These are phyloP conservation scores for Naganishia antarctica DNA, from an alignment of 768 basidiomycete species.

Conservation along the genomic window DNA sequence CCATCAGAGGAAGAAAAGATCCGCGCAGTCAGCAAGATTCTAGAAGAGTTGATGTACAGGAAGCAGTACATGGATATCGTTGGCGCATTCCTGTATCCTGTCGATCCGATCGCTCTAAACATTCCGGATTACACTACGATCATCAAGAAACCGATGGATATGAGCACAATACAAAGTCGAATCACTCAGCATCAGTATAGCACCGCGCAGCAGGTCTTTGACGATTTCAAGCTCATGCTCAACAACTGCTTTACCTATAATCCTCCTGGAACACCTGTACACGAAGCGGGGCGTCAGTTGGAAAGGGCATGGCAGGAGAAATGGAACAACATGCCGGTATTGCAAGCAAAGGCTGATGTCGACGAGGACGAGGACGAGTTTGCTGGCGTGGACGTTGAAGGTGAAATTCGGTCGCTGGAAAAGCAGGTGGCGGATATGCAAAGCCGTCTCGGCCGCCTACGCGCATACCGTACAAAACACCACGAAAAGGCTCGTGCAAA, in stretches of 20 bases:
- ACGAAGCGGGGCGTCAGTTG: slow-evolving; percentile 77
- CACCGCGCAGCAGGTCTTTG: slow-evolving; percentile 72
- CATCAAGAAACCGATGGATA: slow-evolving; percentile 92
- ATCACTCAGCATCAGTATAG: slow-evolving; percentile 71
- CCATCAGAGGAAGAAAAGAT: slow-evolving; percentile 61
- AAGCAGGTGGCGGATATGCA: slow-evolving; percentile 9
- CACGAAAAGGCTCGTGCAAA: slow-evolving; percentile 19
- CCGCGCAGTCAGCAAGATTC: slow-evolving; percentile 65
- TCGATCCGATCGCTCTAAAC: slow-evolving; percentile 73
- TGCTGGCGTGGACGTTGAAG: slow-evolving; percentile 59
- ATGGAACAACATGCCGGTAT: slow-evolving; percentile 58
- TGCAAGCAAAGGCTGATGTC: slow-evolving; percentile 45
- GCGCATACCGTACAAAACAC: slow-evolving; percentile 21
- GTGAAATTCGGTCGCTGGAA: slow-evolving; percentile 54
- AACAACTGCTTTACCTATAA: slow-evolving; percentile 91
- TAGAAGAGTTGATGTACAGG: slow-evolving; percentile 61
- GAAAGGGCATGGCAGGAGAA: slow-evolving; percentile 86
- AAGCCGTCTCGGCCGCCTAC: neutral
- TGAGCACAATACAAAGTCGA: slow-evolving; percentile 80
- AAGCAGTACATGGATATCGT: slow-evolving; percentile 72
- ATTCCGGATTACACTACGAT: slow-evolving; percentile 80
- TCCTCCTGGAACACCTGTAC: slow-evolving; percentile 77
- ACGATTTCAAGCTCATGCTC: slow-evolving; percentile 92
- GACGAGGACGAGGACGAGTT: slow-evolving; percentile 63
- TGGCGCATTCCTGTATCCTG: slow-evolving; percentile 85